Base-by-base conservation (phyloP, 2,329 filamentous ascomycete genomes). In the Aspergillus latus region DNA sequence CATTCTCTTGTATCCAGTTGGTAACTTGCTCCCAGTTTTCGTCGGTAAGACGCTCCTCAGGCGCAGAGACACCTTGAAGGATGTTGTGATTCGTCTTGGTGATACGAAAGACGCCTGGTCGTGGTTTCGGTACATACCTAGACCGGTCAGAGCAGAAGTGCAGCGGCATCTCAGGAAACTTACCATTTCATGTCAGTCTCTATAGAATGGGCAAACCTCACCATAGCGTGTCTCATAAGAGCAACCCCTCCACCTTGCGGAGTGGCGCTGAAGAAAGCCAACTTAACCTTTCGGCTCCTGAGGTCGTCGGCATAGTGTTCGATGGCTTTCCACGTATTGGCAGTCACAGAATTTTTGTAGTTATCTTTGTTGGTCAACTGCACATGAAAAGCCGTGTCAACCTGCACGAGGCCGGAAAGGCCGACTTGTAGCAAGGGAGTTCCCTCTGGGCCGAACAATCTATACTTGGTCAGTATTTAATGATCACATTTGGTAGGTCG, bases 61-160 rank as follows among this genome's bases (percentile, higher is more conserved):
- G 82, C 28, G 81, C 78, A 40, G 85, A 85, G 42, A 92, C 89
- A 7, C 89, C 90, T 74, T 94, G 90, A 2, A 94, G 84, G 61
- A 93, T 92, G 73, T 94, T 94, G 82, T 94, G 90, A 64, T 92
- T 88, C 62, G 88, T 92, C 76, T 94, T 94, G 63, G 90, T 94
- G 72, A 90, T 88, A 49, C 89, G 82, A 73, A 94, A 94, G 9
- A 93, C 85, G 13, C 88, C 86, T 2, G 88, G 88, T 49, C 88
- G 86, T 21, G 90, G 89, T 70, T 90, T 91, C 5, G 90, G 90
- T 1, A 93, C 89, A 59, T 82, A 84, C 80, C 81, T 83, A 11
- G 10, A 2, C 26, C 6, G 3, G 30, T 44, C 26, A 52, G 43
- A 45, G 9, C 36, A 43, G 28, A 11, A 15, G 10, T 4, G 7